Conservation (phyloP, 805 yeast genomes). For the Debaryomyces castellii region DNA sequence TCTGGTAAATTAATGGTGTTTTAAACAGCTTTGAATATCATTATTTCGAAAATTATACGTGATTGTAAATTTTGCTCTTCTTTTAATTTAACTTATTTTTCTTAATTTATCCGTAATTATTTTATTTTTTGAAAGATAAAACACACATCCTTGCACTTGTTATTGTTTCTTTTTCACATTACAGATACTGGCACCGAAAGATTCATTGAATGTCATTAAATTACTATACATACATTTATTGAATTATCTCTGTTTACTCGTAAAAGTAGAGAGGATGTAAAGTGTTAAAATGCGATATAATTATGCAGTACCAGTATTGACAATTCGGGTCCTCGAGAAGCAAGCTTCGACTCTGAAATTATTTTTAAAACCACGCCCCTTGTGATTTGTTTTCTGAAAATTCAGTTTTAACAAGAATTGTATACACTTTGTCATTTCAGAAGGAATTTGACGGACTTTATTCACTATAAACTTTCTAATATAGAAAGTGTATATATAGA, state of each 20-base stretch:
- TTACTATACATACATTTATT: too few species aligned
- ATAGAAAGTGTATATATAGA: not conserved
- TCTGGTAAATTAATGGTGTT: too few species aligned
- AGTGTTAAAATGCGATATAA: not conserved
- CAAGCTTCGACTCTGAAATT: not conserved
- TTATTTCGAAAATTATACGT: too few species aligned
- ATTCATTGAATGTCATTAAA: too few species aligned
- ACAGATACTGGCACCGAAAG: too few species aligned
- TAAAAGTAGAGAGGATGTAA: not conserved
- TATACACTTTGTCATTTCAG: not conserved
- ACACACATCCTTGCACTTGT: too few species aligned
- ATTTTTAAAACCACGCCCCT: slow-evolving; percentile 1
- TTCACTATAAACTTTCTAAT: not conserved
- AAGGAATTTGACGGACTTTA: not conserved
- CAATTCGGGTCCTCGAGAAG: not conserved
- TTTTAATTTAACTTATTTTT: too few species aligned
- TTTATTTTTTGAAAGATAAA: too few species aligned
- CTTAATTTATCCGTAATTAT: too few species aligned
- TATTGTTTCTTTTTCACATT: too few species aligned
- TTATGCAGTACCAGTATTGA: not conserved
- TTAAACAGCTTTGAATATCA: too few species aligned
- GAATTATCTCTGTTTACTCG: not conserved
- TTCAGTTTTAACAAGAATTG: not conserved
- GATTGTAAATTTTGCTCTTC: too few species aligned
- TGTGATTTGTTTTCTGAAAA: not conserved